Base-by-base conservation (phyloP, 1,284 basidiomycete species). In the Cystobasidium pallidum region DNA sequence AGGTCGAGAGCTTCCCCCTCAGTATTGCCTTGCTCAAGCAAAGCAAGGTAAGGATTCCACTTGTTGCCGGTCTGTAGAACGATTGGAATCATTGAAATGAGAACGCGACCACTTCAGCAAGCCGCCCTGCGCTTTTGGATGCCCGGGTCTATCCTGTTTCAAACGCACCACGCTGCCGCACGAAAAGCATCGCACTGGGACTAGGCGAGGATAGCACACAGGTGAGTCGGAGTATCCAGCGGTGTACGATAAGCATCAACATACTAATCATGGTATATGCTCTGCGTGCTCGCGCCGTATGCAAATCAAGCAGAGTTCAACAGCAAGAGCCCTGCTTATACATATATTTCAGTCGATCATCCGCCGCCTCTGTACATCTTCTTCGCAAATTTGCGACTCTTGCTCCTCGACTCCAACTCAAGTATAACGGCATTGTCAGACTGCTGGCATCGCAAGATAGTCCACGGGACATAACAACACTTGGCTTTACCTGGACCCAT, bases 1-100 rank as follows among this genome's bases (percentile, higher is more conserved):
- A 91, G 88, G 76, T 96, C 94, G 65, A 98, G 86, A 10, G 94
- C 94, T 74, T 97, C 93, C 91, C 93, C 92, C 84, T 96, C 93
- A 75, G 86, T 88, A 80, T 87, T 86, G 75, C 91, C 91, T 67
- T 87, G 86, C 47, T 88, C 86, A 72, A 95, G 83, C 36, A 94
- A 83, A 77, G 89, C 87, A 58, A 94, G 83, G 81, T 94, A 95
- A 32, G 86, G 85, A 75, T 88, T 89, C 92, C 93, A 95, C 76
- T 94, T 91, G 84, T 95, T 92, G 43, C 78, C 78, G 66, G 78
- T 77, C 39, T 78, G 76, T 54, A n/a, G 77, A 77, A 3, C 49
- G 32, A 10, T 21, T 32, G 45, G 32, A 45, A 10, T 13, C 39
- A 21, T 49, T 39, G 7, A 39, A 39, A 13, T 13, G 13, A 7